Evolutionary conservation across 306 rosid species (phyloP), one percentile per base, ranked within the genome.

Genomic region (Fragaria vesca): DNA sequence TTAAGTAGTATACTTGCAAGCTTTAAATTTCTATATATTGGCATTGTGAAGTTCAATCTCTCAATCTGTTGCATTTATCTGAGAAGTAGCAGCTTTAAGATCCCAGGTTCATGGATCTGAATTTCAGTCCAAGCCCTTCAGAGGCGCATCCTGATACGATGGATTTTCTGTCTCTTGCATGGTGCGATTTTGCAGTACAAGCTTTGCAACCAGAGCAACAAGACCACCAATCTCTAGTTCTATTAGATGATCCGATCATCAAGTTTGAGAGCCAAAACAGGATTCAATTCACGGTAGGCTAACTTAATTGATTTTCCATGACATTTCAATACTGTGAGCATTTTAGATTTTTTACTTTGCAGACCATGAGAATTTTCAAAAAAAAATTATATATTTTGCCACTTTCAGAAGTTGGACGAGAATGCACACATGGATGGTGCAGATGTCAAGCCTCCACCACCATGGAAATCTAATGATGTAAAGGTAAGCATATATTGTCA

Each of bases 181-280:
- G 96, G 98, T 96, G 96, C 83, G 83, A 89, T 83, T 91, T 93
- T 70, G 97, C 98, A 13, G 98, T 93, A 21, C 97, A 96, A 85
- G 72, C 98, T 72, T 83, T 96, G 17, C 89, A 91, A 26, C 85
- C 93, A 21, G 91, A 75, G 65, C 86, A 83, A 38, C 84, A 78
- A 28, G 89, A 79, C 51, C 86, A 80, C 55, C 86, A 83, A 74
- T 69, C 99, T 34, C n/a, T 91, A 26, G 82, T 78, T 81, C 81
- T 88, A 3, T 3, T 90, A 24, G 94, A 91, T 28, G 85, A 48
- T 76, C 82, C 91, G 1, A 58, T 86, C 72, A 85, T 77, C 50
- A 88, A 82, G 66, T 80, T 82, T 13, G 90, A 91, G 74, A 76
- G 67, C 81, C 86, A 84, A 48, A 83, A 80, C 74, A 75, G 12